Base-by-base conservation (phyloP, 2,329 filamentous ascomycete genomes). In the Blastomyces emzantsi region DNA sequence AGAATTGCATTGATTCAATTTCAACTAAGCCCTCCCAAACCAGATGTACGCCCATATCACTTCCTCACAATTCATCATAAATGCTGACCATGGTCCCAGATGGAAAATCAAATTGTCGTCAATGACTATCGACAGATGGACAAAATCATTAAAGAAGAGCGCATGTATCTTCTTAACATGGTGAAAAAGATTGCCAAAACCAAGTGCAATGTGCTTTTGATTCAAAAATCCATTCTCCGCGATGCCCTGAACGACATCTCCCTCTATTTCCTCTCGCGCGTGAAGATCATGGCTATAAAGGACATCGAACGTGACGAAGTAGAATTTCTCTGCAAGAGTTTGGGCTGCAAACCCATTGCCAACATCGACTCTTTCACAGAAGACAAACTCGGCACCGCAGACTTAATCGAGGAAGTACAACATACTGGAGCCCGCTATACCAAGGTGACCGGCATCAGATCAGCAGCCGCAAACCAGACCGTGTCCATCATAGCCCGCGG, bases 101-200 rank as follows among this genome's bases (percentile, higher is more conserved):
- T 99, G 94, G 94, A 99, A 82, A 99, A 99, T 80, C 94, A 95
- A 74, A 97, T 99, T 68, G 88, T 96, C 41, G 94, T 99, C 73
- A 99, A 99, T 78, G 94, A 99, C 81, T 99, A 99, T 84, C 86
- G 94, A 74, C 94, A 99, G 77, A 99, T 99, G 94, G 94, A 99
- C 83, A 99, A 97, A 85, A 99, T 99, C 69, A 85, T 99, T 71
- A 99, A 99, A 81, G 94, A 99, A 80, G 94, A 99, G 82, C 90
- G 94, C 70, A 90, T 94, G 70, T 99, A 99, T 79, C 86, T 99
- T 68, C 85, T 99, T 64, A 97, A 97, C 82, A 90, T 99, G 86
- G 92, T 95, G 75, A 97, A 99, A 86, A 99, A 97, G 85, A 99
- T 99, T 79, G 97, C 97, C 82, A 99, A 97, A 84, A 92, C 94